phyloP scores from a whole-genome alignment of 2,329 filamentous ascomycete species.

The Colletotrichum ledebouriae region DNA sequence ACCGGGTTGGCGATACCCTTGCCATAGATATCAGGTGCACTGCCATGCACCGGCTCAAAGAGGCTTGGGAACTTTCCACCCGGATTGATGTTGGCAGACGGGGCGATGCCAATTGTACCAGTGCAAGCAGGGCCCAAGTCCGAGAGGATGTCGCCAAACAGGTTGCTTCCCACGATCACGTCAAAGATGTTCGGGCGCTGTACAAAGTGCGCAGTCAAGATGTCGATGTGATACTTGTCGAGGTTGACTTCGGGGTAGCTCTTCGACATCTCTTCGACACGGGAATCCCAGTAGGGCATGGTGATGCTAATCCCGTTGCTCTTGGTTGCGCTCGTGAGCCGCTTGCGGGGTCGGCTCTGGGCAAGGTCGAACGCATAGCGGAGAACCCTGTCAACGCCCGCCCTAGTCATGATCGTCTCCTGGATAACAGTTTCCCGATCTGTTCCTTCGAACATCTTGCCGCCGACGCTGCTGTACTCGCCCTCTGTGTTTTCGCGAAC shows the following conservation, averaged over 20 bases:
- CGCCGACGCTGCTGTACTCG: constrained; percentile 75
- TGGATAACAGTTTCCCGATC: constrained; percentile 74
- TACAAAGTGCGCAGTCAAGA: constrained; percentile 76
- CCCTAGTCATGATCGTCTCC: constrained; percentile 73
- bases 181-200: constrained; percentile 70
- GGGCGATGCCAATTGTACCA: constrained; percentile 79
- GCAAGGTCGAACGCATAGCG: constrained; percentile 75
- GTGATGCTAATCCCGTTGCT: constrained; percentile 76
- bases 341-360: constrained; percentile 66
- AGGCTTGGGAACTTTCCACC: constrained; percentile 66
- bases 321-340: constrained; percentile 74
- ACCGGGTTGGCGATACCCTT: constrained; percentile 80
- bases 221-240: constrained; percentile 77
- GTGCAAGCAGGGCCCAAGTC: constrained; percentile 79
- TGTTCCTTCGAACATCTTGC: constrained; percentile 69
- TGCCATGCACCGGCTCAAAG: constrained; percentile 81
- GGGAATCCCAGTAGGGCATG: constrained; percentile 78
- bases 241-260: constrained; percentile 72
- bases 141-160: constrained; percentile 76
- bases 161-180: constrained; percentile 74
- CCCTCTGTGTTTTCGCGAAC: constrained; percentile 77
- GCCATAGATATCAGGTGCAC: constrained; percentile 79
- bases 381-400: constrained; percentile 70
- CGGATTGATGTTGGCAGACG: constrained; percentile 77
- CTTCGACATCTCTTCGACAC: constrained; percentile 65